phyloP scores from a whole-genome alignment of 495 filamentous ascomycete genomes.

The Penicillium simplicissimum region DNA sequence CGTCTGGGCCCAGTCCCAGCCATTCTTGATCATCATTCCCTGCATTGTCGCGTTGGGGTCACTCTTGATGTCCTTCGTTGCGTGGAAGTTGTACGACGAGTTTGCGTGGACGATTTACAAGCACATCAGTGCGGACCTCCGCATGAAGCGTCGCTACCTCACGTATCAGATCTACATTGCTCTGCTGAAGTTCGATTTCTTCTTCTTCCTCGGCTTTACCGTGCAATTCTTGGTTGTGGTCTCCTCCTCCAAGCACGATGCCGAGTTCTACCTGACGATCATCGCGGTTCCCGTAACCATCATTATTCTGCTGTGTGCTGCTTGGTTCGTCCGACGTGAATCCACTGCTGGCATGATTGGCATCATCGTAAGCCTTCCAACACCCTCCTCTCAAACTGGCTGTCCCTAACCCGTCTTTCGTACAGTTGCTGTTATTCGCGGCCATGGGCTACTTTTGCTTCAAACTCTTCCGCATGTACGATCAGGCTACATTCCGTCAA shows the following conservation, averaged over 20 bases:
- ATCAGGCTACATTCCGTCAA: conserved; percentile 43
- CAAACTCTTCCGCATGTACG: conserved; percentile 96
- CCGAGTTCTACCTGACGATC: conserved; percentile 83
- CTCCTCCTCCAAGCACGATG: conserved; percentile 59
- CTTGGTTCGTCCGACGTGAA: conserved; percentile 81
- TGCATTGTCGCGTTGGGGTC: conserved; percentile 77
- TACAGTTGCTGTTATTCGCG: conserved; percentile 76
- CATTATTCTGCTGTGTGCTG: conserved; percentile 78
- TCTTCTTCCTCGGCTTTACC: conserved; percentile 98
- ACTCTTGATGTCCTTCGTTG: conserved; percentile 68
- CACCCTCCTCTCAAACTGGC: too few species aligned
- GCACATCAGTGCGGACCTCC: conserved; percentile 95
- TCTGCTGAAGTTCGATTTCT: conserved; percentile 97
- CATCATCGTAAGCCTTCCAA: conserved; percentile 60
- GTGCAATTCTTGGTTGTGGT: conserved; percentile 97
- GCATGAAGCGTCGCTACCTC: conserved; percentile 94
- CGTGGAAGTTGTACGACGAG: conserved; percentile 96
- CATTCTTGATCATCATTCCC: conserved; percentile 83
- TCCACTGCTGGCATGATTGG: conserved; percentile 71
- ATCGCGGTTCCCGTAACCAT: conserved; percentile 91
- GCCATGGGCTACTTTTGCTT: conserved; percentile 96
- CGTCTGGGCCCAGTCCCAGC: conserved; percentile 68
- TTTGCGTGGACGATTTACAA: conserved; percentile 99
- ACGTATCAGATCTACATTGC: conserved; percentile 99
- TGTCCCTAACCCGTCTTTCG: background rate